Base-by-base conservation (phyloP, 2,329 filamentous ascomycete species). In the Aspergillus pseudoglaucus region DNA sequence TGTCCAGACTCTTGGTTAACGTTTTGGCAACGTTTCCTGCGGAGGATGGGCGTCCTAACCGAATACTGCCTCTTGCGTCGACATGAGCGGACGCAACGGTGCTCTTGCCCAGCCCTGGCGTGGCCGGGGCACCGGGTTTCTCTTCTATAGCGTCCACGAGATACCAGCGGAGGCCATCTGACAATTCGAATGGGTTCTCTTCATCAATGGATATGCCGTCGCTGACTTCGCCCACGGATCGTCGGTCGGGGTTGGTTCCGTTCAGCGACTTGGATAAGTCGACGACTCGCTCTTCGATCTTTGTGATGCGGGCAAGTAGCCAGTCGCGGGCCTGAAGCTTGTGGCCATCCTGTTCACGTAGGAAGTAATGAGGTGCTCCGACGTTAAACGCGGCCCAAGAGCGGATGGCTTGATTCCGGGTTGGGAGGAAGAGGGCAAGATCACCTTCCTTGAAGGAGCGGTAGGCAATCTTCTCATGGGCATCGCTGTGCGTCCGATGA, bases 301-400 rank as follows among this genome's bases (percentile, higher is more conserved):
- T 89, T 10, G 84, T 84, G 49, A 98, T 97, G 14, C 93, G 84
- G 7, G 93, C 93, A 6, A 98, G 84, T n/a, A 98, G 82, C 90
- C 93, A 98, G 64, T 98, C 93, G 32, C 91, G 81, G 42, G 83
- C 84, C 25, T 85, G 82, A 5, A 98, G 75, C 51, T 88, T 85
- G 68, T 98, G 94, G 1, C 79, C 79, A 59, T 97, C 91, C 65
- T 94, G 87, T 67, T 98, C 93, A 32, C 90, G 87, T 2, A 98
- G 77, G 72, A 98, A 98, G 72, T 93, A 97, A 66, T 98, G 93
- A 7, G 93, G 93, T 51, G 91, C 95, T 1, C 90, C 91, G 27
- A 98, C 88, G 60, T 98, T 98, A 78, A 98, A 98, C 0, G 93
- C 93, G 4, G 93, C 93, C 93, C 93, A 98, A 0, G 93, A 91